Evolutionary conservation across 2,329 filamentous ascomycete species (phyloP).

Genomic region (Clarireedia monteithiana): DNA sequence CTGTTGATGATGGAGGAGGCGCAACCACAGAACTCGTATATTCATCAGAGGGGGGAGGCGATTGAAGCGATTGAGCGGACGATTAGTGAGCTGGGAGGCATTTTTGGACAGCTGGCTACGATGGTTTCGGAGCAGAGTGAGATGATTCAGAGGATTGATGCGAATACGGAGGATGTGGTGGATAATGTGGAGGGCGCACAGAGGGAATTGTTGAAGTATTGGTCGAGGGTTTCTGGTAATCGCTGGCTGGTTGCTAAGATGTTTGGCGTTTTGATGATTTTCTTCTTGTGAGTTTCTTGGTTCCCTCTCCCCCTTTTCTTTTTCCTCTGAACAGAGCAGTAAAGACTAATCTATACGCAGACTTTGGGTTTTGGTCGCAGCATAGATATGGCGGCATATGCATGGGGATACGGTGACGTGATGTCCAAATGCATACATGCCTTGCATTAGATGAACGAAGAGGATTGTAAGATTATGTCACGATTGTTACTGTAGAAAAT

Average conservation of each 20-base stretch:
- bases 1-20: slow-evolving; percentile 91
- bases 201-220: slow-evolving; percentile 92
- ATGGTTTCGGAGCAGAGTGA: slow-evolving; percentile 98
- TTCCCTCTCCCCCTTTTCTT: not conserved
- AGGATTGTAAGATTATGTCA: not conserved
- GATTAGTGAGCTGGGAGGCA: slow-evolving; percentile 83
- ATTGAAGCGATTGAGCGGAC: slow-evolving; percentile 97
- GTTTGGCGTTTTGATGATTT: slow-evolving; percentile 91
- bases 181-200: slow-evolving; percentile 98
- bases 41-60: slow-evolving; percentile 86
- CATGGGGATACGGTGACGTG: no score
- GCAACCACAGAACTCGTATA: slow-evolving; percentile 77
- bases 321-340: no score
- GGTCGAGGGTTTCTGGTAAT: slow-evolving; percentile 88
- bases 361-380: slow-evolving; percentile 25
- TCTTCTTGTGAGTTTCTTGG: slow-evolving; percentile 55
- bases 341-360: slow-evolving; percentile 7
- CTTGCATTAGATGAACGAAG: not conserved
- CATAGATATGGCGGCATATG: not conserved
- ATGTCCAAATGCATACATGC: not conserved
- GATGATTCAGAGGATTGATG: slow-evolving; percentile 95
- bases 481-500: not conserved
- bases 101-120: slow-evolving; percentile 87
- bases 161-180: slow-evolving; percentile 95
- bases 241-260: slow-evolving; percentile 88